Base-by-base conservation (phyloP, 2,329 filamentous ascomycete species). In the Fusarium sp. region DNA sequence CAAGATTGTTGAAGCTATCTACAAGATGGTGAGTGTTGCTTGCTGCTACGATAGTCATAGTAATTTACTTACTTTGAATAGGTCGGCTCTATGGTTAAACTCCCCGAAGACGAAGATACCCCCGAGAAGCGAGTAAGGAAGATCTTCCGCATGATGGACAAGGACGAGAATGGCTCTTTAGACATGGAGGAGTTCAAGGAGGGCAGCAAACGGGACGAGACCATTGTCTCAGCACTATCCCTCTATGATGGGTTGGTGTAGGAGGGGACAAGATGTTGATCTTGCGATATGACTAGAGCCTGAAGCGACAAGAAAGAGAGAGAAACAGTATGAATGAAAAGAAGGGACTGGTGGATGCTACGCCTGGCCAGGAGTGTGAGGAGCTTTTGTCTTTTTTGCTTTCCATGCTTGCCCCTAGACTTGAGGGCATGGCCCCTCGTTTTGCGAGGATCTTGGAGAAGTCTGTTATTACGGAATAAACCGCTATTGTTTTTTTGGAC, bases 91-190 rank as follows among this genome's bases (percentile, higher is more conserved):
- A 99, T 99, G 95, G 95, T 99, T 72, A 98, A 98, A 79, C 85
- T 99, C 40, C 95, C 95, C 48, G 93, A 97, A 78, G 95, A 99
- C 80, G 95, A 99, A 82, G 94, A 99, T 80, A 99, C 95, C 54
- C 95, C 95, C 15, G 94, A 98, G 84, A 99, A 99, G 83, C 90
- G 95, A 65, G 95, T 99, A 64, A 88, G 85, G 79, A 99, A 99
- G 84, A 98, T 99, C 78, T 99, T 99, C 84, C 86, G 90, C 73
- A 98, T 98, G 95, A 99, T 99, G 95, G 95, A 99, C 83, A 99
- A 99, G 85, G 95, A 99, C 77, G 94, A 98, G 81, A 98, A 98
- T 75, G 95, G 94, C 70, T 96, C 91, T 74, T 81, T 99, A 71
- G 94, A 98, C 76, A 94, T 97, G 85, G 90, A 93, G 61, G 95